These are phyloP conservation scores for Hysterium pulicare DNA, from an alignment of 2,329 filamentous ascomycete genomes.

Conservation along the genomic window DNA sequence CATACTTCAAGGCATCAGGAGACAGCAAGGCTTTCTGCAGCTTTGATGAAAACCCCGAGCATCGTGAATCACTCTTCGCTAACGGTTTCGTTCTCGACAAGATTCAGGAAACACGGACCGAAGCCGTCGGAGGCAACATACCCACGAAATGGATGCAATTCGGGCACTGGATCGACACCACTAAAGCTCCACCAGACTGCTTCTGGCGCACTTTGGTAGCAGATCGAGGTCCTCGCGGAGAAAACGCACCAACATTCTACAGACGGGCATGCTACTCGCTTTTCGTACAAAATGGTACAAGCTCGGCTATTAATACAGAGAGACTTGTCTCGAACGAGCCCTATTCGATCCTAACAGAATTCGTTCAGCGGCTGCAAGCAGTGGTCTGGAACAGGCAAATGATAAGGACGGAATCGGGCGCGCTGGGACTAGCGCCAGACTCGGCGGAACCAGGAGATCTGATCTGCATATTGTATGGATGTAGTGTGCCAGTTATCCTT, in stretches of 20 bases:
- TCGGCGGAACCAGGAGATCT: constrained; percentile 3
- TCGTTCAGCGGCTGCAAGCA: background rate
- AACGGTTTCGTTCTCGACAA: constrained; percentile 2
- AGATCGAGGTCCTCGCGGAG: constrained; percentile 9
- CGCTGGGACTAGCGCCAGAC: background rate
- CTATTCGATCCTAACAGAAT: background rate
- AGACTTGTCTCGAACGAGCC: background rate
- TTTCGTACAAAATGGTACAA: background rate
- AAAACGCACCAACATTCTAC: constrained; percentile 11
- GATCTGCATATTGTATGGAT: constrained; percentile 18
- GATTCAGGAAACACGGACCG: constrained; percentile 1
- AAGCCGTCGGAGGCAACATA: constrained; percentile 6
- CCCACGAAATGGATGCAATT: background rate
- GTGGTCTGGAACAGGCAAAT: background rate
- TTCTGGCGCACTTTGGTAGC: constrained; percentile 14
- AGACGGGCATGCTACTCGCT: constrained; percentile 6
- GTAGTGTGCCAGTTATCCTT: constrained; percentile 18
- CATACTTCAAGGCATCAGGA: background rate
- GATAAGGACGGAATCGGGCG: background rate
- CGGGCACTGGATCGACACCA: background rate
- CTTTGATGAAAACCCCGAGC: background rate
- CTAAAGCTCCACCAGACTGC: constrained; percentile 3
- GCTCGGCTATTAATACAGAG: background rate
- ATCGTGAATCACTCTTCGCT: background rate
- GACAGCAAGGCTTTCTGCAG: background rate